Conservation (phyloP, 192 early-diverging fungal genomes). For the Linnemannia schmuckeri region DNA sequence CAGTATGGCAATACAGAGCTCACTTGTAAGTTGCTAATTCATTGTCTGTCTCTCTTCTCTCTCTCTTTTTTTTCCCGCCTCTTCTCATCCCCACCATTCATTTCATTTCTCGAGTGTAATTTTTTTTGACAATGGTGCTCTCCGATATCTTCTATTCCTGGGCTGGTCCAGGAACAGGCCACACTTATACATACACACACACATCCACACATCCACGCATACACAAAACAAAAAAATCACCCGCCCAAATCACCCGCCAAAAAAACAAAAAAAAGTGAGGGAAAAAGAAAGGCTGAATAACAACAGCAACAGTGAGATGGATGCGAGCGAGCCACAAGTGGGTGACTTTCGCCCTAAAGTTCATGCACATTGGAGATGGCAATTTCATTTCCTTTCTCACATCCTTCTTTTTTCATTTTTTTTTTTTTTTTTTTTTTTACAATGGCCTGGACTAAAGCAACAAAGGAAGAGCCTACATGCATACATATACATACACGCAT, state of each 20-base stretch:
- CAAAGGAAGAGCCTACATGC: conserved; percentile 3
- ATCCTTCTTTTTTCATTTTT: no score
- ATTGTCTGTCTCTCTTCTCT: not conserved
- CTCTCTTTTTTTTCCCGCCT: not conserved
- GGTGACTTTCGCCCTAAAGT: not conserved
- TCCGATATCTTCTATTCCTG: conserved; percentile 3
- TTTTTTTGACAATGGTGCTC: not conserved
- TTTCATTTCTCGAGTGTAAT: not conserved
- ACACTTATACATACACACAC: not conserved
- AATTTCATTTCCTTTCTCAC: not conserved
- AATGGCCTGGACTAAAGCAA: not conserved
- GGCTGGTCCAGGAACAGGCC: conserved; percentile 7
- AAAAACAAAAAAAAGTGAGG: not conserved
- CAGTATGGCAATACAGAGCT: conserved; percentile 83
- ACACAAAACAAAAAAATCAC: conserved; percentile 1
- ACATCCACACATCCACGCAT: not conserved
- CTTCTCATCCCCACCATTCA: not conserved
- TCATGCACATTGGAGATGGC: not conserved
- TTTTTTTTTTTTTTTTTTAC: not conserved
- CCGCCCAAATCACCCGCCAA: conserved; percentile 11
- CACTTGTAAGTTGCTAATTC: conserved; percentile 75
- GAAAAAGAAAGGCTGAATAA: not conserved
- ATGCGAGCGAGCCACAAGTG: not conserved
- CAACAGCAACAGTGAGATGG: not conserved
- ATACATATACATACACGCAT: not conserved